A percentile compares a stretch with the other conserved stretches of the same genome.
Evolutionary conservation across 306 rosid genomes (phyloP).

Genomic region (Malus fusca): DNA sequence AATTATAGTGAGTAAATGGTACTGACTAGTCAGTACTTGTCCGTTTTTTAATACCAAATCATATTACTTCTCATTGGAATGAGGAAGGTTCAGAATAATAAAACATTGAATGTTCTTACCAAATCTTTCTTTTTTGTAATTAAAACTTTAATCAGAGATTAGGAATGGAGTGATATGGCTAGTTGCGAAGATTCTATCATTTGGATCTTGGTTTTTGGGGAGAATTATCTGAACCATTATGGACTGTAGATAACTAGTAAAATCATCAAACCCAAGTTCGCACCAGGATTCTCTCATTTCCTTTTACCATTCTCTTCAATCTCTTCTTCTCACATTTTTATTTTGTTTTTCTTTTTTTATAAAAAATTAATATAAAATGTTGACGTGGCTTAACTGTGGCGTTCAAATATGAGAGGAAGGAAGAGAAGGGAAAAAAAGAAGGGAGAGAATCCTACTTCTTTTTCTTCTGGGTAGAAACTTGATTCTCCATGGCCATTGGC

Average conservation of each 20-base stretch:
- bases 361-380: too few species aligned
- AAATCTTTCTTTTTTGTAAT: not conserved
- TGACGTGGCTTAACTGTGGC: too few species aligned
- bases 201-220: not conserved
- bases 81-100: not conserved
- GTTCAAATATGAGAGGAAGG: too few species aligned
- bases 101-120: too few species aligned
- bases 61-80: not conserved
- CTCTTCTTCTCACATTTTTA: too few species aligned
- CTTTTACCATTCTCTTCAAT: too few species aligned
- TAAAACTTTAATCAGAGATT: not conserved
- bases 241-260: not conserved
- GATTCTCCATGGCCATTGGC: not conserved
- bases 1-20: too few species aligned
- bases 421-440: rapidly evolving
- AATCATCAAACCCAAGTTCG: not conserved
- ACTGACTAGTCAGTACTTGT: too few species aligned
- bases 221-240: not conserved
- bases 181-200: not conserved
- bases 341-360: too few species aligned
- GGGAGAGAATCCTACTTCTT: too few species aligned
- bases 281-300: too few species aligned
- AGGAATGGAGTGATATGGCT: not conserved
- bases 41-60: not conserved
- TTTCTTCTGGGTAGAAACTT: not conserved